Conservation (phyloP, 2,329 filamentous ascomycete species). For the Aspergillus clavatus region DNA sequence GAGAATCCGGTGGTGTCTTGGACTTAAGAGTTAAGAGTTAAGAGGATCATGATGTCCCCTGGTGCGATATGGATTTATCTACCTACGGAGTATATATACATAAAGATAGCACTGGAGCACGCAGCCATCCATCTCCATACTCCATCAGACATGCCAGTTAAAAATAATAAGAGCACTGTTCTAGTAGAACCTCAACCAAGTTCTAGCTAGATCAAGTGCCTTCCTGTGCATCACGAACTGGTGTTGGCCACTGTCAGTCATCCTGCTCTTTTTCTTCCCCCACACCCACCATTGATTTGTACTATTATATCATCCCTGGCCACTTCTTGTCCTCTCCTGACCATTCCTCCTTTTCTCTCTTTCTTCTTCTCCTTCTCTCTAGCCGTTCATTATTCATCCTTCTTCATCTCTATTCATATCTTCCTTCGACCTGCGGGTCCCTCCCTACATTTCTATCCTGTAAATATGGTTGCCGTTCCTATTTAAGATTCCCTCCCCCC, state of each 20-base stretch:
- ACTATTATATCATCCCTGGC: background rate
- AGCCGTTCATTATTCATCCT: no score
- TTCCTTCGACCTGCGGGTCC: background rate
- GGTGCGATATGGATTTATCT: background rate
- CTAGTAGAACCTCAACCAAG: no score
- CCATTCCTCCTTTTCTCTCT: background rate
- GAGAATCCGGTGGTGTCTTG: background rate
- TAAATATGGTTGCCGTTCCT: conserved; percentile 16
- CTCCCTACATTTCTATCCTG: conserved; percentile 1
- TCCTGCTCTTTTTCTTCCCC: background rate
- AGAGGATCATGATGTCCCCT: no score
- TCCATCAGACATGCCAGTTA: no score
- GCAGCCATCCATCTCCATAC: no score
- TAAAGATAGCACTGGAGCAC: no score
- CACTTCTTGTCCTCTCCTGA: background rate
- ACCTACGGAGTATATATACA: no score
- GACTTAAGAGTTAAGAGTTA: no score
- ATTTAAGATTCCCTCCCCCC: conserved; percentile 7
- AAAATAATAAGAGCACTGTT: no score
- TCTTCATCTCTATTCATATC: background rate
- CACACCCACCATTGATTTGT: background rate
- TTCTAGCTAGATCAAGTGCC: no score
- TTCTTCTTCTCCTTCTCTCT: conserved; percentile 4
- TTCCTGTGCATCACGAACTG: no score
- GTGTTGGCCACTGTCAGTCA: no score